Conservation (phyloP, 2,329 filamentous ascomycete species). For the Xylariaceae sp. region DNA sequence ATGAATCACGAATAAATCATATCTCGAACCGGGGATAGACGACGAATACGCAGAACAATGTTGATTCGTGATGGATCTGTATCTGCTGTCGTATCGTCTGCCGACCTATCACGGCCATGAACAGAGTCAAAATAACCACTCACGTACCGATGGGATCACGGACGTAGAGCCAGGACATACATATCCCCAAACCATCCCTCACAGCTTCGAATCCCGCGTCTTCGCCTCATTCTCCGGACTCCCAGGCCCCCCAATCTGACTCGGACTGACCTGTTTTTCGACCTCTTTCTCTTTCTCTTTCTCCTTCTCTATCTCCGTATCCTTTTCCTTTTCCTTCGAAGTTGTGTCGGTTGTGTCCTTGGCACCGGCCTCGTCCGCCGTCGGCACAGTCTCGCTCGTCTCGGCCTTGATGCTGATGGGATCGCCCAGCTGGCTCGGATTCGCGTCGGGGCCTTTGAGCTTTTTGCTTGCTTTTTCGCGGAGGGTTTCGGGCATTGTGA, state of each 20-base stretch:
- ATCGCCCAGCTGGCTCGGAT: conserved; percentile 37
- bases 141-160: not conserved
- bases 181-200: too few relatives aligned
- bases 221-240: conserved; percentile 37
- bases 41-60: too few relatives aligned
- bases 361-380: conserved; percentile 21
- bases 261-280: conserved; percentile 29
- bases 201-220: conserved; percentile 28
- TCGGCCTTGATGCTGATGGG: conserved; percentile 38
- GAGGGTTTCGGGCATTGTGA: conserved; percentile 27
- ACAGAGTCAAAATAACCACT: too few relatives aligned
- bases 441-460: conserved; percentile 29
- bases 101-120: too few relatives aligned
- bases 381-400: conserved; percentile 28
- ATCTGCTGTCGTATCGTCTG: too few relatives aligned
- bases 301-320: conserved; percentile 13
- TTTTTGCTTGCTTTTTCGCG: conserved; percentile 30
- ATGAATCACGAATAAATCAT: too few relatives aligned
- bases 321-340: conserved; percentile 27
- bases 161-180: not conserved
- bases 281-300: conserved; percentile 28
- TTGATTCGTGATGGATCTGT: too few relatives aligned
- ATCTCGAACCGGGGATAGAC: too few relatives aligned
- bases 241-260: conserved; percentile 37
- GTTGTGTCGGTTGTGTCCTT: conserved; percentile 22